Percentiles rank a stretch among this genome's conserved stretches.
Conservation (phyloP, 2,329 filamentous ascomycete genomes). For the Fusarium sp. region DNA sequence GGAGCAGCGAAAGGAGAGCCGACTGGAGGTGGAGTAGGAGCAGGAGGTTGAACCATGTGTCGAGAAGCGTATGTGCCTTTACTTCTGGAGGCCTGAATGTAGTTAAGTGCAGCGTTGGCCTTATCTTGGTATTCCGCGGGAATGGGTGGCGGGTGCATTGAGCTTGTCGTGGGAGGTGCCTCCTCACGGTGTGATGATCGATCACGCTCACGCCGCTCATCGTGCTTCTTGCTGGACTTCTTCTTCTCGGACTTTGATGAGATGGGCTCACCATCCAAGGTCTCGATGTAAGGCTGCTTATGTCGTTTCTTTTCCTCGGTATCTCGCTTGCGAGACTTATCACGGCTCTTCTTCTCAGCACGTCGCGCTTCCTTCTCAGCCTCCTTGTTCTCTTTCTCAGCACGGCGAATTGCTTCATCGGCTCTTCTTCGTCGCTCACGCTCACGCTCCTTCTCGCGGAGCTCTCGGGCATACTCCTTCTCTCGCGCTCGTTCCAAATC, state of each 20-base stretch:
- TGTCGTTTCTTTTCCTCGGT: slow-evolving; percentile 50
- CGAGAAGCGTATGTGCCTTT: slow-evolving; percentile 42
- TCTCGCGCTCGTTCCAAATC: slow-evolving; percentile 47
- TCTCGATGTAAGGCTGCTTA: slow-evolving; percentile 49
- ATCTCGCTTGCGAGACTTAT: slow-evolving; percentile 52
- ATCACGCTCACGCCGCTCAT: slow-evolving; percentile 50
- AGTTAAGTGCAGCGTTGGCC: slow-evolving; percentile 32
- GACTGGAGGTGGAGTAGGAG: slow-evolving; percentile 50
- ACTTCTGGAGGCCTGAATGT: slow-evolving; percentile 47
- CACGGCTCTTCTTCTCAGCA: slow-evolving; percentile 50
- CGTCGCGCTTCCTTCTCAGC: slow-evolving; percentile 46
- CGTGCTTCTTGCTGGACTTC: slow-evolving; percentile 52
- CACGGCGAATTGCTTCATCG: slow-evolving; percentile 36
- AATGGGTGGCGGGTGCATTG: slow-evolving; percentile 35
- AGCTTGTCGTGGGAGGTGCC: slow-evolving; percentile 26
- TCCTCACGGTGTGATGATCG: slow-evolving; percentile 49
- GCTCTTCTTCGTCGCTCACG: slow-evolving; percentile 15
- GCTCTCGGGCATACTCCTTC: slow-evolving; percentile 37
- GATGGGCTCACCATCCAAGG: slow-evolving; percentile 41
- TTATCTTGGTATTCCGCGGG: slow-evolving; percentile 35
- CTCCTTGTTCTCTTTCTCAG: slow-evolving; percentile 44
- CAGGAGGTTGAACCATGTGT: slow-evolving; percentile 43
- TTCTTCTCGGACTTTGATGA: slow-evolving; percentile 48
- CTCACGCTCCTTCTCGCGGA: slow-evolving; percentile 40
- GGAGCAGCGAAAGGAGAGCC: slow-evolving; percentile 43